These are phyloP conservation scores for Camellia sinensis DNA, from an alignment of 148 eudicot species.

Conservation along the genomic window DNA sequence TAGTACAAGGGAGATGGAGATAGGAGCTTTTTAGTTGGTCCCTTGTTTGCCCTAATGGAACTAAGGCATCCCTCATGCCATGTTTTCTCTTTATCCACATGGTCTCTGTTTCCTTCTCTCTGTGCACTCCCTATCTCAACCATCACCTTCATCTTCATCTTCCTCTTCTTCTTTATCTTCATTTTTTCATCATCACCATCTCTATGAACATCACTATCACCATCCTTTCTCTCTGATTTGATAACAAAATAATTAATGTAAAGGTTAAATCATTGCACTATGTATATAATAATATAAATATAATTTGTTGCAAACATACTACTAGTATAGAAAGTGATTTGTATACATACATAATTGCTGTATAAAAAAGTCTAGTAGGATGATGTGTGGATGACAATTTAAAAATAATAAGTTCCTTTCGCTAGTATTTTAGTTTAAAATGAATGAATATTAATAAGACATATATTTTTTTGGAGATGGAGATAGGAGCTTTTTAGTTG, in stretches of 20 bases:
- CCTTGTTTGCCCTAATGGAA: constrained; percentile 18
- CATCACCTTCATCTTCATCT: constrained; percentile 12
- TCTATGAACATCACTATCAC: neutral
- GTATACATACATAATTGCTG: too few species aligned
- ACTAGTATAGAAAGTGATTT: neutral
- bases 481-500: constrained; percentile 22
- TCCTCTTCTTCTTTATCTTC: neutral
- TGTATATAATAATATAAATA: too few species aligned
- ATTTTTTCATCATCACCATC: too few species aligned
- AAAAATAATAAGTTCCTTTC: too few species aligned
- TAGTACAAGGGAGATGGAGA: constrained; percentile 11
- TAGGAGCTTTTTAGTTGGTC: constrained; percentile 21
- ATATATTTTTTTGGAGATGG: neutral
- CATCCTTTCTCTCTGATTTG: neutral
- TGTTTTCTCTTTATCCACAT: constrained; percentile 11
- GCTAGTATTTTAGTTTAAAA: too few species aligned
- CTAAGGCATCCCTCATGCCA: constrained; percentile 41
- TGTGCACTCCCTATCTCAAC: constrained; percentile 18
- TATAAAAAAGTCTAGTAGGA: too few species aligned
- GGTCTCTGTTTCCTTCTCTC: constrained; percentile 11
- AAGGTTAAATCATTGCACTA: too few species aligned
- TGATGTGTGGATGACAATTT: too few species aligned
- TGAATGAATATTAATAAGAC: too few species aligned
- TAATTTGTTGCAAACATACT: neutral
- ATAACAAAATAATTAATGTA: neutral